A percentile compares a stretch with the other conserved stretches of the same genome.
These are phyloP conservation scores for Candida broadrunensis DNA, from an alignment of 805 yeast genomes.

Conservation along the genomic window DNA sequence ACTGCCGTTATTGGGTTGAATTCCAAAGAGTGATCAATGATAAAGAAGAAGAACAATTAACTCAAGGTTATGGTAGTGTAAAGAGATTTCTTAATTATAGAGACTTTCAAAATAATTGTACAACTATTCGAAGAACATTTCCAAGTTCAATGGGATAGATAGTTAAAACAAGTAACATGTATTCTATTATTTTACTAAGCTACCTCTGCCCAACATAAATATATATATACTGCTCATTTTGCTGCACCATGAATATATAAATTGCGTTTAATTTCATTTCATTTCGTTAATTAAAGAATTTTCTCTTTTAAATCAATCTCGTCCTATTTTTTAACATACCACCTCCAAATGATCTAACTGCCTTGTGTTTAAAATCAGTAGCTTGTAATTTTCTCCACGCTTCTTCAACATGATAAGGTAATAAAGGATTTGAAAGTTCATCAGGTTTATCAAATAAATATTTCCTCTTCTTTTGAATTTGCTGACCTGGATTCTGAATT, in stretches of 20 bases:
- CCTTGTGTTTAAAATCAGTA: slow-evolving; percentile 52
- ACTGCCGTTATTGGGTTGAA: slow-evolving; percentile 28
- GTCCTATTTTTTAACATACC: slow-evolving; percentile 56
- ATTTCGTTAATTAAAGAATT: neutral
- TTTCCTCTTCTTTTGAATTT: slow-evolving; percentile 40
- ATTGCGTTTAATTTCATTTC: neutral
- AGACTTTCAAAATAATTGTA: slow-evolving; percentile 23
- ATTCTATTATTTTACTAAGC: too few species aligned
- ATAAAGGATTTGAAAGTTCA: slow-evolving; percentile 72
- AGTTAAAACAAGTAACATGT: too few species aligned
- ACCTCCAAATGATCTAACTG: slow-evolving; percentile 70
- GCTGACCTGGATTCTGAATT: slow-evolving; percentile 10
- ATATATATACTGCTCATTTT: neutral
- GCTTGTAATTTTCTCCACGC: slow-evolving; percentile 83
- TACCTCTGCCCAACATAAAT: too few species aligned
- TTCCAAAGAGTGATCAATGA: slow-evolving; percentile 26
- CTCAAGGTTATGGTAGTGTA: slow-evolving; percentile 15
- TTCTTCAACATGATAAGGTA: slow-evolving; percentile 78
- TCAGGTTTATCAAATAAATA: slow-evolving; percentile 86
- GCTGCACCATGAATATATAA: too few species aligned
- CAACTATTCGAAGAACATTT: neutral
- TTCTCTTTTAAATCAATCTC: slow-evolving; percentile 42
- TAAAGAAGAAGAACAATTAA: slow-evolving; percentile 14
- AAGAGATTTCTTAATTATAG: slow-evolving; percentile 32
- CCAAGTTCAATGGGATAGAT: neutral